Base-by-base conservation (phyloP, 768 basidiomycete genomes). In the Artomyces pyxidatus region DNA sequence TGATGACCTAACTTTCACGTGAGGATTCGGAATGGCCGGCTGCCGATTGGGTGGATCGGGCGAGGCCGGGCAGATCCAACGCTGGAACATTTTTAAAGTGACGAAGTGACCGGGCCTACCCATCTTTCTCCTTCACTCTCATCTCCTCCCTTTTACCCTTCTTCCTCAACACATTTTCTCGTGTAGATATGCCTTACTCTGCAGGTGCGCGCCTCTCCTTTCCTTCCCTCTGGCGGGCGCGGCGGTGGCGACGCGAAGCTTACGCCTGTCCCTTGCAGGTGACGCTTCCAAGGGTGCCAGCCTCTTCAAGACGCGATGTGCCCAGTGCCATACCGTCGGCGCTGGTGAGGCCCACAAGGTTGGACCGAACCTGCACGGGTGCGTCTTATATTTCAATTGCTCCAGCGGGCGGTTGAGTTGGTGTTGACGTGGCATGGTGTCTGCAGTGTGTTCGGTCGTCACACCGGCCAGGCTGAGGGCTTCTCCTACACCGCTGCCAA, bases 221-320 rank as follows among this genome's bases (percentile, higher is more conserved):
- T 27, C 21, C 1, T 27, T 19, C n/a, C n/a, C 10, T 23, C 14
- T 29, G 45, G 21, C 26, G n/a, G 29, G n/a, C 37, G 12, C n/a
- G 7, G 5, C 23, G n/a, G n/a, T n/a, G n/a, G n/a, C 6, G 23
- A 40, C 32, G 39, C 49, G 8, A 14, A 5, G 7, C 42, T 39
- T 4, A 41, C 14, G 19, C 39, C 22, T 48, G 2, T 40, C 17
- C 9, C 37, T 26, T 42, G 29, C 42, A 78, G 94, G 94, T 81
- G 89, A 96, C 73, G 68, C 85, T 62, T 61, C 61, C 49, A 96
- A 94, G 78, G 94, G 94, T 70, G 93, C 94, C 65, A 72, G 75
- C 63, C 85, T 96, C 67, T 97, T 97, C 85, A 95, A 93, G 76
- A 93, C 92, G 52, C 87, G 93, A 50, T 93, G 88, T 62, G 84